Evolutionary conservation across 345 rosid species (phyloP), one percentile per base, ranked within the genome.

Genomic region (Firmiana major): DNA sequence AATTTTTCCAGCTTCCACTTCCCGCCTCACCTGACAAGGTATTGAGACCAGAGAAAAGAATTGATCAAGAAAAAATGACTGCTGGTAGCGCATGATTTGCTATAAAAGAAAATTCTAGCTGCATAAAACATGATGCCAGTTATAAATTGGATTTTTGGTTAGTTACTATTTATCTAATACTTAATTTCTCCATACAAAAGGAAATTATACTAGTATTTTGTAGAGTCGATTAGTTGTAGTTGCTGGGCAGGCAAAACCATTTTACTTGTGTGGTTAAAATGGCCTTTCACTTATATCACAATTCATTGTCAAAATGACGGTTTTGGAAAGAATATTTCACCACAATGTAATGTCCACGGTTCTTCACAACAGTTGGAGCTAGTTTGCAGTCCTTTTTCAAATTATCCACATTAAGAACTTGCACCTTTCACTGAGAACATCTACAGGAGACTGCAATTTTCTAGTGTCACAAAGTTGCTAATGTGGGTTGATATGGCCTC

Each of bases 381-480:
- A 93, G 90, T 58, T 83, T 77, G 74, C 91, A 93, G 54, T 86
- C 81, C 63, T 83, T 87, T 15, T 42, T 71, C 72, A 92, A 73
- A 53, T 78, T 70, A 3, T 89, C 91, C 12, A 86, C 43, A 19
- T 11, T 42, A 13, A 75, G 21, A 46, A 77, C 22, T 24, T 81
- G 58, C 15, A 83, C 86, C 60, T 83, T 67, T 51, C 42, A 21
- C 60, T 5, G 0, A 81, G 73, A 36, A 92, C 75, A 83, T 92
- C 95, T 63, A 90, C 85, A 0, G 96, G 96, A 59, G 98, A 94
- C 73, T 94, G 98, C 40, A 75, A 53, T 34, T 77, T 86, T 66
- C 98, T 96, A 0, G 40, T 64, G 24, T 58, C 81, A 57, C 98
- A 94, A 51, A 31, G 53, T 80, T 55, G 17, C 97, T 97, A 93